These are phyloP conservation scores for Hypsizygus marmoreus DNA, from an alignment of 768 basidiomycete genomes.

Conservation along the genomic window DNA sequence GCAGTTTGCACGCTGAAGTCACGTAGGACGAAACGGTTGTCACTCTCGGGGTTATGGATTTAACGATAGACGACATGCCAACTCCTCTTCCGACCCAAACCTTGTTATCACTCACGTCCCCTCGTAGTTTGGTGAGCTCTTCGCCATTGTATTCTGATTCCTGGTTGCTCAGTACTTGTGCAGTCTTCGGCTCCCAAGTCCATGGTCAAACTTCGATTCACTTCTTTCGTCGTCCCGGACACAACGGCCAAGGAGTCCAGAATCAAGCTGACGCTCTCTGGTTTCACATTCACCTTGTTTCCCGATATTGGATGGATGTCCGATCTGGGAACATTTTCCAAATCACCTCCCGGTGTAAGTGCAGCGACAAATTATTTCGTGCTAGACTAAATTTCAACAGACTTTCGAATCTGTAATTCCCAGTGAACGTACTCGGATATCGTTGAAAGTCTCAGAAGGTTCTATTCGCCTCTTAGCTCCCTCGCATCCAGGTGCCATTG, in stretches of 20 bases:
- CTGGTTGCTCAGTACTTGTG: slow-evolving; percentile 2
- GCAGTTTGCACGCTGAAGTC: slow-evolving; percentile 5
- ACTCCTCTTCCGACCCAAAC: slow-evolving; percentile 33
- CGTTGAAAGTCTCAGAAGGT: slow-evolving; percentile 64
- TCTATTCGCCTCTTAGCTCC: slow-evolving; percentile 64
- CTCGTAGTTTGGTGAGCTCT: slow-evolving; percentile 57
- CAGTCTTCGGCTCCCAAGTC: slow-evolving; percentile 51
- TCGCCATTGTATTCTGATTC: neutral
- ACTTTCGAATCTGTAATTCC: slow-evolving; percentile 94
- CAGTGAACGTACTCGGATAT: slow-evolving; percentile 77
- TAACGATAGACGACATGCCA: slow-evolving; percentile 54
- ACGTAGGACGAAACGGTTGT: slow-evolving; percentile 70
- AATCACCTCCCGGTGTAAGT: slow-evolving; percentile 88
- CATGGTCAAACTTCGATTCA: slow-evolving; percentile 64
- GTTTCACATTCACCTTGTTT: slow-evolving; percentile 61
- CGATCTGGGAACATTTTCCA: slow-evolving; percentile 65
- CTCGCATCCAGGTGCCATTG: slow-evolving; percentile 62
- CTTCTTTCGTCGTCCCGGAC: slow-evolving; percentile 60
- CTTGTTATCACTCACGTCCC: slow-evolving; percentile 57
- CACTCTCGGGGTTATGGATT: slow-evolving; percentile 62
- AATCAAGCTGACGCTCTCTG: slow-evolving; percentile 62
- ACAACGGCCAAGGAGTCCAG: slow-evolving; percentile 78
- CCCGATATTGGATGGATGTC: slow-evolving; percentile 64
- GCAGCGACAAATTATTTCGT: neutral
- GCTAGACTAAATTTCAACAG: slow-evolving; percentile 29